Conservation (phyloP, 768 basidiomycete genomes). For the Kwoniella heveanensis region DNA sequence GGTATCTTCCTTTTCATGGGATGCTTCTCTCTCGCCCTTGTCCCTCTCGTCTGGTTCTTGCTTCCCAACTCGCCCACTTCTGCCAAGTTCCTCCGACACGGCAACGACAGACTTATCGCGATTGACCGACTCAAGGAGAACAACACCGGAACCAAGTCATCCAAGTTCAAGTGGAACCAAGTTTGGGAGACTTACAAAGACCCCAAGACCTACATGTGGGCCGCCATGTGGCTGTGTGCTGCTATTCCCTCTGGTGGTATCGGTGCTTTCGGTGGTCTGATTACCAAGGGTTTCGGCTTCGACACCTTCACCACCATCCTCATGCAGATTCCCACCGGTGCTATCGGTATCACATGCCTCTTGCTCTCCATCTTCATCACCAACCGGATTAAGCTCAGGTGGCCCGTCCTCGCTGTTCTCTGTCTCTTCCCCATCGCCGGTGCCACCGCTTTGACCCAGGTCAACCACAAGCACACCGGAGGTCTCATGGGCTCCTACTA, state of each 20-base stretch:
- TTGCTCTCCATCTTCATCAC: conserved; percentile 43
- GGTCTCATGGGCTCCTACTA: conserved; percentile 31
- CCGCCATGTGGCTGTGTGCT: conserved; percentile 51
- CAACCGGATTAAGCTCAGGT: conserved; percentile 49
- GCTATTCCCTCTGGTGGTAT: conserved; percentile 50
- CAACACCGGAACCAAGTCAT: conserved; percentile 51
- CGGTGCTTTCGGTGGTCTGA: conserved; percentile 50
- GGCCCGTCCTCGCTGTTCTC: conserved; percentile 37
- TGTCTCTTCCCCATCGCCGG: conserved; percentile 51
- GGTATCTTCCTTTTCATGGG: conserved; percentile 53
- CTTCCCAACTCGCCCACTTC: conserved; percentile 52
- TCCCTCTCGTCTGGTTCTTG: conserved; percentile 44
- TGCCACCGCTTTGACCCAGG: conserved; percentile 43
- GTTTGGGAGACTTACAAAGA: conserved; percentile 49
- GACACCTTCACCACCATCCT: conserved; percentile 46
- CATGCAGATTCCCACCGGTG: conserved; percentile 52
- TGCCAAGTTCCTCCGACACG: conserved; percentile 49
- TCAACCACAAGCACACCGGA: conserved; percentile 36
- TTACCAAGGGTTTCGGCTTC: conserved; percentile 47
- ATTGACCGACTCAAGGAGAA: conserved; percentile 52
- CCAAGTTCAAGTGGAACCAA: conserved; percentile 49
- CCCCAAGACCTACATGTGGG: conserved; percentile 50
- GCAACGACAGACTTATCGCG: conserved; percentile 52
- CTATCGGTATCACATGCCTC: conserved; percentile 42
- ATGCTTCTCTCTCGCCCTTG: conserved; percentile 39